Conservation (phyloP, 106 monocot species). For the Vanilla planifolia region DNA sequence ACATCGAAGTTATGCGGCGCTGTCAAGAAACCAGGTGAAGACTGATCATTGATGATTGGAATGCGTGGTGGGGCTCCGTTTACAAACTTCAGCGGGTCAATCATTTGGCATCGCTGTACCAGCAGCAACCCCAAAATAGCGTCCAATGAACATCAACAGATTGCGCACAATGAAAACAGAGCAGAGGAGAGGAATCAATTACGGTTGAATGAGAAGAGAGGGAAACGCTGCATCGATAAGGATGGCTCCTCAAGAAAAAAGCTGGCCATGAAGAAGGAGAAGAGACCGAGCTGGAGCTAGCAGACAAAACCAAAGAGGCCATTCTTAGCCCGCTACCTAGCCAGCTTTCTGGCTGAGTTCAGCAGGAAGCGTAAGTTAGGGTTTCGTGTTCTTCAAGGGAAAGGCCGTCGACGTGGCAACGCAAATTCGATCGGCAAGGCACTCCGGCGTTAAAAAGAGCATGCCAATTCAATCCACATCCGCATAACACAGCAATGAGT, state of each 20-base stretch:
- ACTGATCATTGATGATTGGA: constrained; percentile 26
- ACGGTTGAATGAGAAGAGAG: constrained; percentile 4
- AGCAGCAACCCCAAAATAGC: not conserved
- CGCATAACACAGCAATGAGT: too few species aligned
- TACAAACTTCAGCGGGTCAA: constrained; percentile 32
- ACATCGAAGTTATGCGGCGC: constrained; percentile 8
- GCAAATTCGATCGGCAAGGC: too few species aligned
- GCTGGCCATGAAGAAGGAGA: not conserved
- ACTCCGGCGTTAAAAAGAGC: too few species aligned
- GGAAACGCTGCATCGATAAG: not conserved
- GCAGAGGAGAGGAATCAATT: not conserved
- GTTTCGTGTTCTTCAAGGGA: too few species aligned
- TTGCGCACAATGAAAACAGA: not conserved
- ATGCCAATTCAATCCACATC: too few species aligned
- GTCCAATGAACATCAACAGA: not conserved
- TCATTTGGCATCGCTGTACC: constrained; percentile 40
- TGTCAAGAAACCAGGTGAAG: constrained; percentile 20
- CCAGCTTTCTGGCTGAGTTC: too few species aligned
- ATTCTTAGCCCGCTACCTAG: too few species aligned
- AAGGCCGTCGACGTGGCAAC: too few species aligned
- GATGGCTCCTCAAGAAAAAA: not conserved
- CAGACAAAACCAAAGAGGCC: constrained; percentile 15
- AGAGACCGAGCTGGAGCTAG: constrained; percentile 10
- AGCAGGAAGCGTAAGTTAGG: too few species aligned
- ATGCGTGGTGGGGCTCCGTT: constrained; percentile 45